Evolutionary conservation across 257 asterid species (phyloP).

Genomic region (Nemophila menziesii): DNA sequence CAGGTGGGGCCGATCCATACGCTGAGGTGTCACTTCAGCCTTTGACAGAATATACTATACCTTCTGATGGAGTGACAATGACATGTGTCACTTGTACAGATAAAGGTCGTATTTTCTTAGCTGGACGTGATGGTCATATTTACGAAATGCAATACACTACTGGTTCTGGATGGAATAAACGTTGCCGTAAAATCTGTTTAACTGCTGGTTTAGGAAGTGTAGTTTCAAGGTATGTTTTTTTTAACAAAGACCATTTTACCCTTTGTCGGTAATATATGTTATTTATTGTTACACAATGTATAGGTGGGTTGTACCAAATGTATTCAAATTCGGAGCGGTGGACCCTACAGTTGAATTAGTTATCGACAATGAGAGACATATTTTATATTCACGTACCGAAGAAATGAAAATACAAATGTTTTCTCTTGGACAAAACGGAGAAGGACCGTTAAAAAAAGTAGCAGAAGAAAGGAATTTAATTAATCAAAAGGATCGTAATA

Average conservation of each 20-base stretch:
- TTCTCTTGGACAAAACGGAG: constrained; percentile 78
- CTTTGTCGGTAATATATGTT: background rate
- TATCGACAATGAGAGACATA: constrained; percentile 80
- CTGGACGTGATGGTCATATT: constrained; percentile 95
- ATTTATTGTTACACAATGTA: background rate
- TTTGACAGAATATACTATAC: constrained; percentile 77
- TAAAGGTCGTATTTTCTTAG: constrained; percentile 74
- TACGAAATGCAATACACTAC: constrained; percentile 83
- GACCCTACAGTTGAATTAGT: constrained; percentile 96
- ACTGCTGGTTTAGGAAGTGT: constrained; percentile 84
- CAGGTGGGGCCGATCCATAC: constrained; percentile 80
- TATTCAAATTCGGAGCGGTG: constrained; percentile 85
- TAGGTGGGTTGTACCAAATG: constrained; percentile 98
- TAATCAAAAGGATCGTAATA: constrained; percentile 79
- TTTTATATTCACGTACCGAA: constrained; percentile 81
- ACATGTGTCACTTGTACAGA: constrained; percentile 85
- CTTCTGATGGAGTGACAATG: constrained; percentile 97
- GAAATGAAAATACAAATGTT: constrained; percentile 88
- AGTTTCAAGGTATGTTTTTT: constrained; percentile 62
- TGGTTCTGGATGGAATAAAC: constrained; percentile 94
- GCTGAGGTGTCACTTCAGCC: constrained; percentile 85
- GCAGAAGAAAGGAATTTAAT: constrained; percentile 87
- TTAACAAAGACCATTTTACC: background rate
- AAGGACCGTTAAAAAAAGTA: constrained; percentile 81
- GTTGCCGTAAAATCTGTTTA: constrained; percentile 76